Evolutionary conservation across 257 asterid species (phyloP).

Genomic region (Coffea canephora): DNA sequence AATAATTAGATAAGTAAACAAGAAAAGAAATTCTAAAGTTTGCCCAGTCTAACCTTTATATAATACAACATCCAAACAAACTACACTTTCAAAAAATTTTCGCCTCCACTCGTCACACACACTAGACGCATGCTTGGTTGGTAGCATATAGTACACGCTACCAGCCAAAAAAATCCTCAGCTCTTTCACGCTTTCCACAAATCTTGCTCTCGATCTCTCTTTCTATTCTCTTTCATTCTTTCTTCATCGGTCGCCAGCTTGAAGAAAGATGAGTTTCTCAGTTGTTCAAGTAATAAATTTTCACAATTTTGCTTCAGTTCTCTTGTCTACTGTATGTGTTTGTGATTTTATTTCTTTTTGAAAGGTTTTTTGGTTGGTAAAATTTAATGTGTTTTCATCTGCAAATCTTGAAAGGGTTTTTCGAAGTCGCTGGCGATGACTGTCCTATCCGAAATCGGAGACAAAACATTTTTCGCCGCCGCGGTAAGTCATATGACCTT

Average conservation of each 20-base stretch:
- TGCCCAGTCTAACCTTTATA: too few species aligned
- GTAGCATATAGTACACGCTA: too few species aligned
- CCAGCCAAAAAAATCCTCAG: too few species aligned
- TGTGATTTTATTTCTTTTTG: not conserved
- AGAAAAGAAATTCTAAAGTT: too few species aligned
- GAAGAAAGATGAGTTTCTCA: slow-evolving; percentile 32
- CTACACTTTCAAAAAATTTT: too few species aligned
- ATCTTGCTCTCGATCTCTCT: not conserved
- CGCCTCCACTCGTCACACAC: too few species aligned
- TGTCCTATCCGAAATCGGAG: slow-evolving; percentile 88
- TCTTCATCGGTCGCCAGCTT: not conserved
- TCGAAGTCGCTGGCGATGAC: slow-evolving; percentile 96
- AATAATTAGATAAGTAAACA: too few species aligned
- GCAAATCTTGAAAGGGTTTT: slow-evolving; percentile 50
- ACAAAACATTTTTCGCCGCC: slow-evolving; percentile 93
- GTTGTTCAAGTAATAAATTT: slow-evolving; percentile 32
- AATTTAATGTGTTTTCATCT: slow-evolving; percentile 18
- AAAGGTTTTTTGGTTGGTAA: slow-evolving; percentile 8
- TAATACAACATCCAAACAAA: too few species aligned
- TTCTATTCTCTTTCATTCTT: not conserved
- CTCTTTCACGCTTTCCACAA: not conserved
- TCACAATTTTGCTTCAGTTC: not conserved
- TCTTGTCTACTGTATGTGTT: not conserved
- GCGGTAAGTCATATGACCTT: slow-evolving; percentile 50
- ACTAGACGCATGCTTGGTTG: too few species aligned